Evolutionary conservation across 306 rosid genomes (phyloP), one percentile per base, ranked within the genome.

Genomic region (Sechiopsis laciniata): DNA sequence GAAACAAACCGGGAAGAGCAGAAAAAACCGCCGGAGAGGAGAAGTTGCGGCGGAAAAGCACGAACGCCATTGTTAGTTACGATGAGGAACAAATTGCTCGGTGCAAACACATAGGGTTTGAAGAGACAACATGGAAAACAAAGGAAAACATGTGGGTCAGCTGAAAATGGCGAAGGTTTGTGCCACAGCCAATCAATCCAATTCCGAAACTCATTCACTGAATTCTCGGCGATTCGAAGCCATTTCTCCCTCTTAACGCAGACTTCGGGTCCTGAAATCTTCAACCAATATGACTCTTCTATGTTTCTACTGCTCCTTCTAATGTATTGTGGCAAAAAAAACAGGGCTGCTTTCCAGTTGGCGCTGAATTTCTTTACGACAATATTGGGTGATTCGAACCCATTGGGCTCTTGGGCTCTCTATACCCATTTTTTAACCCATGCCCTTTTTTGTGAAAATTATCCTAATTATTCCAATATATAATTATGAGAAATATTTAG

Each of bases 151-250:
- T 69, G 58, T 22, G 73, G 73, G 73, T 69, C 14, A 50, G 20
- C 15, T 68, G 73, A 68, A 48, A 67, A 46, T 67, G 7, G 56
- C 2, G 9, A 50, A 68, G 32, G 56, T 21, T 68, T 68, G 20
- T 68, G 22, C 56, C 35, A 46, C 24, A 0, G 37, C 73, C 73
- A 68, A 26, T 26, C 29, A 26, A 26, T 50, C 13, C 73, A 69
- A 69, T 69, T 69, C 58, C 73, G 58, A 50, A 69, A 48, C 58
- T 69, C 73, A 69, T 22, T 69, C 58, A 9, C 73, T 13, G 58
- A 69, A 50, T 46, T 69, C 14, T 69, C 57, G 73, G 58, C 52
- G 73, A 15, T 69, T 14, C 42, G 40, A 21, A 42, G 71, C n/a
- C 14, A 10, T 42, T 42, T 10, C 29, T 66, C 40, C 72, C 32